Percentiles rank a stretch among this genome's conserved stretches.
Conservation (phyloP, 2,329 filamentous ascomycete species). For the Calonectria pteridis region DNA sequence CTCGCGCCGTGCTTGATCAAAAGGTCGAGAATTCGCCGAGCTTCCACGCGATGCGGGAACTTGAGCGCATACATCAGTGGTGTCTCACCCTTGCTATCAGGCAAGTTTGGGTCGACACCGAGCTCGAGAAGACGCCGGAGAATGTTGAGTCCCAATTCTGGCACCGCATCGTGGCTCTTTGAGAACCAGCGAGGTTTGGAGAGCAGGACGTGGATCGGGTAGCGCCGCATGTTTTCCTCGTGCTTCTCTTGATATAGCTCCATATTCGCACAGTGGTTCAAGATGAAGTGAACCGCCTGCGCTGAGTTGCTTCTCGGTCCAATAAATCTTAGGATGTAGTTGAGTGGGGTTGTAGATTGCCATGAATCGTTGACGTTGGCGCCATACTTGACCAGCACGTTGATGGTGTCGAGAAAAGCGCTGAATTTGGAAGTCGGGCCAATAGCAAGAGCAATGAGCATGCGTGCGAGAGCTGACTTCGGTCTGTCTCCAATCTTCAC, state of each 20-base stretch:
- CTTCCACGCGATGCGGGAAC: neutral
- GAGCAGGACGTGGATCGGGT: constrained; percentile 3
- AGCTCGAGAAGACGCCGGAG: neutral
- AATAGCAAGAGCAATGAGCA: neutral
- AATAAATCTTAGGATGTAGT: neutral
- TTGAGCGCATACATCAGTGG: constrained; percentile 8
- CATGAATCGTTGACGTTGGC: neutral
- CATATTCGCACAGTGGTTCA: constrained; percentile 6
- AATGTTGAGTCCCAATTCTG: neutral
- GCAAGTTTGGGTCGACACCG: constrained; percentile 11
- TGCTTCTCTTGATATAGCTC: neutral
- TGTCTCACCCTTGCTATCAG: constrained; percentile 8
- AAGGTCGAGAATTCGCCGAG: neutral
- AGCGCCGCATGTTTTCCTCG: neutral
- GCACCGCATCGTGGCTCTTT: neutral
- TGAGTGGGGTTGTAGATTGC: neutral
- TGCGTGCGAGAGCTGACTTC: neutral
- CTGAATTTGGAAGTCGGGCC: neutral
- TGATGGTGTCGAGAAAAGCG: neutral
- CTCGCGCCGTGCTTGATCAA: constrained; percentile 10
- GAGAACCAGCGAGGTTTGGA: constrained; percentile 5
- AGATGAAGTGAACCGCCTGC: neutral
- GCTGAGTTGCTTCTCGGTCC: neutral
- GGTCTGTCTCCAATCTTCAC: neutral
- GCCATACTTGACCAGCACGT: neutral